Evolutionary conservation across 2,329 filamentous ascomycete species (phyloP).

Genomic region (Botrytis galanthina): DNA sequence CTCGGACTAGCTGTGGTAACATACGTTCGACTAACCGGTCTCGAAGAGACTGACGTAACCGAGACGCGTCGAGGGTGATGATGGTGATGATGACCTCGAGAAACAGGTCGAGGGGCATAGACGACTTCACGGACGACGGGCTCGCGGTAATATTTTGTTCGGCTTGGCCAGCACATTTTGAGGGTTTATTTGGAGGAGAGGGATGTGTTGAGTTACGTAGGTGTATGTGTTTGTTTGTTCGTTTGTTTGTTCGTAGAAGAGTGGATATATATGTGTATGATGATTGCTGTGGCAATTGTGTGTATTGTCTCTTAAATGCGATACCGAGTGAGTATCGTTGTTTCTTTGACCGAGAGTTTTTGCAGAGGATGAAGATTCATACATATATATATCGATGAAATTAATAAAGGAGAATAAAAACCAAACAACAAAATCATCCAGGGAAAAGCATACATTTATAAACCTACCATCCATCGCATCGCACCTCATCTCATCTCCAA

Average conservation of each 20-base stretch:
- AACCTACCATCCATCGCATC: not conserved
- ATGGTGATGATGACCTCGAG: not conserved
- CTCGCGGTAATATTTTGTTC: slow-evolving; percentile 11
- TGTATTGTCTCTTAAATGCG: not conserved
- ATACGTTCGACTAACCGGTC: not conserved
- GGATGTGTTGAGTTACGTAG: not conserved
- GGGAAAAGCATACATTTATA: not conserved
- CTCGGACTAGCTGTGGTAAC: not conserved
- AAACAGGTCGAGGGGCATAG: slow-evolving; percentile 6
- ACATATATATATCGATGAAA: not conserved
- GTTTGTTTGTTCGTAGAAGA: not conserved
- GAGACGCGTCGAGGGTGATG: slow-evolving; percentile 8
- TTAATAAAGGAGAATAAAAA: not conserved
- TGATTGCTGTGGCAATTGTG: not conserved
- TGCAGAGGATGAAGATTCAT: not conserved
- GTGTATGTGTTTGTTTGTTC: not conserved
- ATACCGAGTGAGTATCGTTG: not conserved
- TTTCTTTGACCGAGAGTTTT: not conserved
- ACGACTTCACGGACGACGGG: slow-evolving; percentile 8
- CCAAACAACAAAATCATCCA: not conserved
- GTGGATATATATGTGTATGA: not conserved
- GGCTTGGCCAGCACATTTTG: slow-evolving; percentile 11
- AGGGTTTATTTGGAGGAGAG: not conserved
- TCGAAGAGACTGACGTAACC: not conserved
- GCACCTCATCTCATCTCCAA: not conserved